Conservation (phyloP, 495 filamentous ascomycete genomes). For the Trichoderma orchidacearum region DNA sequence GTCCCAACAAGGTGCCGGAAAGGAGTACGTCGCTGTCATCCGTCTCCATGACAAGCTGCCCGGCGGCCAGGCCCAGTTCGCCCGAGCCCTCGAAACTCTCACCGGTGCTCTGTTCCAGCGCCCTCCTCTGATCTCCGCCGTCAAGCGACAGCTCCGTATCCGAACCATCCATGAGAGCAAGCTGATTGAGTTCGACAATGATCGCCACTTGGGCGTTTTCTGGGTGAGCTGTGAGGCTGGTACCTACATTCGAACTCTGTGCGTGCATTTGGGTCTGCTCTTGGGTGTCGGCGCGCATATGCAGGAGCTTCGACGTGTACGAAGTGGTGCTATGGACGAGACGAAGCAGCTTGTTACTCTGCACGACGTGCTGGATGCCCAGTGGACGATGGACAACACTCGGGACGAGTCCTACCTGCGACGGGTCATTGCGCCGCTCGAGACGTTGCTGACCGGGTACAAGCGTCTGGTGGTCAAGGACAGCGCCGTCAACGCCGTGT, state of each 20-base stretch:
- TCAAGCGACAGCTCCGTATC: conserved; percentile 96
- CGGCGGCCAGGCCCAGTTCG: conserved; percentile 80
- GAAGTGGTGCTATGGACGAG: conserved; percentile 91
- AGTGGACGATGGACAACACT: conserved; percentile 85
- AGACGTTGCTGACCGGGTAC: conserved; percentile 80
- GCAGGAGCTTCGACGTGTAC: conserved; percentile 92
- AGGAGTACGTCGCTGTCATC: conserved; percentile 69
- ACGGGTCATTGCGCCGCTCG: conserved; percentile 75
- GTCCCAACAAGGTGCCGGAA: conserved; percentile 95
- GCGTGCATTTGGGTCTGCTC: conserved; percentile 86
- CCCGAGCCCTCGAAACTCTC: conserved; percentile 81
- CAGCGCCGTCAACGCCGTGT: conserved; percentile 86
- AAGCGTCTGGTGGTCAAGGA: conserved; percentile 97
- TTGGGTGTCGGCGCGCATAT: conserved; percentile 95
- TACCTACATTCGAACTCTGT: conserved; percentile 95
- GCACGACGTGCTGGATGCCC: conserved; percentile 91
- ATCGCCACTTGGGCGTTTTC: conserved; percentile 94
- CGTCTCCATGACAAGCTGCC: conserved; percentile 84
- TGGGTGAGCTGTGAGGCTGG: conserved; percentile 98
- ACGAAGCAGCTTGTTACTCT: conserved; percentile 72
- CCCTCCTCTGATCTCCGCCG: conserved; percentile 90
- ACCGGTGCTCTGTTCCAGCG: conserved; percentile 96
- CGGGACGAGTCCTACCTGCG: conserved; percentile 80
- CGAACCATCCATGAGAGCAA: conserved; percentile 93
- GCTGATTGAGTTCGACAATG: conserved; percentile 93